phyloP scores from a whole-genome alignment of 768 basidiomycete species.

The Tulasnella calospora region DNA sequence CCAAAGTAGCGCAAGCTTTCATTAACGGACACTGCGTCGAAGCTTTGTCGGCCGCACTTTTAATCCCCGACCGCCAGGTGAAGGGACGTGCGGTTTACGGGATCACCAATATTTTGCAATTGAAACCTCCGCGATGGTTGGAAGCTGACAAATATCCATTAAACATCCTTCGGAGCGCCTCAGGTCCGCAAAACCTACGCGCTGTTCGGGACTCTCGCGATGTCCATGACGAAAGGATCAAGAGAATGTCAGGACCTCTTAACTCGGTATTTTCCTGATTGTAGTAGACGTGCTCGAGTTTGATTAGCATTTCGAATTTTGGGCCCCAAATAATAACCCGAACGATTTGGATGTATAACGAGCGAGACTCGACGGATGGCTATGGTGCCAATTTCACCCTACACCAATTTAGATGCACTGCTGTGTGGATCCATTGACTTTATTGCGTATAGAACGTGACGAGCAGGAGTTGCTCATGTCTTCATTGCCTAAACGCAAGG shows the following conservation, averaged over 20 bases:
- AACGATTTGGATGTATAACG: no score
- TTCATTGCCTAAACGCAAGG: no score
- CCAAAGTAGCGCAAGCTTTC: background rate
- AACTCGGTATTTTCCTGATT: background rate
- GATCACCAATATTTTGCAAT: background rate
- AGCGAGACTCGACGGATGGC: no score
- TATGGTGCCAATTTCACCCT: no score
- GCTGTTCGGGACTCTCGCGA: background rate
- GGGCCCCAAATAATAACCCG: no score
- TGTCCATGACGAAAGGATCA: background rate
- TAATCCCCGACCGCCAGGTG: background rate
- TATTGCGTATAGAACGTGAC: no score
- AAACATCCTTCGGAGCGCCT: background rate
- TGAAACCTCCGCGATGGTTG: background rate
- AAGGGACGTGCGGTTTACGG: background rate
- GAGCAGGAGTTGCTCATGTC: no score
- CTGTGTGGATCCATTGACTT: no score
- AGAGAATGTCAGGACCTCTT: background rate
- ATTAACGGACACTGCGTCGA: background rate
- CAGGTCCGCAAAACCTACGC: background rate
- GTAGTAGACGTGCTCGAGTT: background rate
- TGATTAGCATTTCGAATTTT: no score
- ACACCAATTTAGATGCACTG: no score
- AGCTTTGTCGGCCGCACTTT: background rate
- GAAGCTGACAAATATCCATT: background rate